phyloP scores from a whole-genome alignment of 305 asterid genomes.

The Rubia tinctorum region DNA sequence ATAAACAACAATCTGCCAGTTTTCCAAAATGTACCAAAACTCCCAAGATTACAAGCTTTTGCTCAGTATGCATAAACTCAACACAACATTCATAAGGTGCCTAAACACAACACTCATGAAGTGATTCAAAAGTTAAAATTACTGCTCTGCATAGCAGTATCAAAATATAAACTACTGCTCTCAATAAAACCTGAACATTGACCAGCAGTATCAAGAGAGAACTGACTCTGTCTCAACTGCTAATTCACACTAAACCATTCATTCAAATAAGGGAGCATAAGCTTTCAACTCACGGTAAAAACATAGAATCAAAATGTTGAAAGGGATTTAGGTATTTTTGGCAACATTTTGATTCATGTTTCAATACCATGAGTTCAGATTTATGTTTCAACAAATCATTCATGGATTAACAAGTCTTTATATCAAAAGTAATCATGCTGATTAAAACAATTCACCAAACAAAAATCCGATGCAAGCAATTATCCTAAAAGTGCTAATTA shows the following conservation, averaged over 20 bases:
- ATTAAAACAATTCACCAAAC: no score
- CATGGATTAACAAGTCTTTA: no score
- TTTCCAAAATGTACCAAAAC: not conserved
- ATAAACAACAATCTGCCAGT: not conserved
- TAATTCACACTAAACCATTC: conserved; percentile 1
- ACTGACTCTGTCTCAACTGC: not conserved
- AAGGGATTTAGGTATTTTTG: no score
- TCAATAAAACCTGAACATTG: not conserved
- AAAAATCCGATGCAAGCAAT: no score
- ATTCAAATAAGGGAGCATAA: not conserved
- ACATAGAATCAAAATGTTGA: no score
- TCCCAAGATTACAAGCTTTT: not conserved
- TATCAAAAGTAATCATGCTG: no score
- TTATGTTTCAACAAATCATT: no score
- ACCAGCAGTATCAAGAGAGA: not conserved
- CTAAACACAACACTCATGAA: not conserved
- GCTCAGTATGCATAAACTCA: not conserved
- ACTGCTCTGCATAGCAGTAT: not conserved
- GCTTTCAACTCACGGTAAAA: conserved; percentile 18
- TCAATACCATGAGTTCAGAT: no score
- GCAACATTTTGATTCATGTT: no score
- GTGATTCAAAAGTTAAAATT: no score
- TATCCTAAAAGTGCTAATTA: no score
- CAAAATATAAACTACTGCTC: not conserved
- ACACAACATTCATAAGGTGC: not conserved